Percentiles rank a stretch among this genome's conserved stretches.
phyloP scores from a whole-genome alignment of 2,329 filamentous ascomycete species.

The Hypoxylon sp. region DNA sequence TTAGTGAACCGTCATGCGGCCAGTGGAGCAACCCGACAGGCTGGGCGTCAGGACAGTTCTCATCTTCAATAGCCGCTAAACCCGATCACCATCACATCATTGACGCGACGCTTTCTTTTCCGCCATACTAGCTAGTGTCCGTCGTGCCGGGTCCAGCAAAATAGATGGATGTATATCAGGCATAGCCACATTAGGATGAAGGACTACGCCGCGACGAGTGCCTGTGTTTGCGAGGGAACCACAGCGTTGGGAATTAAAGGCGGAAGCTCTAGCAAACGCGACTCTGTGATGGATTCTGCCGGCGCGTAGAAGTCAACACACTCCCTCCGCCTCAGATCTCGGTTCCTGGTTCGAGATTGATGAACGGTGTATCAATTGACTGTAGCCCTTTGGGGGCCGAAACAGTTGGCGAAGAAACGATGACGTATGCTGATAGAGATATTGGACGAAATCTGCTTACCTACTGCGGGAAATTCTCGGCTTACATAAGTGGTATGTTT shows the following conservation, averaged over 20 bases:
- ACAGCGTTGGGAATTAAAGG: constrained; percentile 15
- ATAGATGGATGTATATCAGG: background rate
- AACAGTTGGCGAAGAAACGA: background rate
- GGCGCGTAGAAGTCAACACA: background rate
- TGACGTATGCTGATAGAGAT: constrained; percentile 11
- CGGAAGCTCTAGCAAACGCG: background rate
- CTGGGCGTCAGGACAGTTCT: constrained; percentile 3
- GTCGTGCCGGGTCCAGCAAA: background rate
- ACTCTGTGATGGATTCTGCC: background rate
- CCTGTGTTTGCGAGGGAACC: constrained; percentile 16
- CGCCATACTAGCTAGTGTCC: background rate
- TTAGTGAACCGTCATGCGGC: constrained; percentile 29
- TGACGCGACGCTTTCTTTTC: background rate
- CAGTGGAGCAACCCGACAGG: constrained; percentile 18
- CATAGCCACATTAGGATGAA: constrained; percentile 31
- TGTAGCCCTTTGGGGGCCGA: constrained; percentile 8
- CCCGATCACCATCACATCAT: constrained; percentile 3
- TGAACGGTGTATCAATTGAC: constrained; percentile 12
- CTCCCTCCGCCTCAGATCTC: background rate
- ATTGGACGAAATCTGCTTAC: too few relatives aligned
- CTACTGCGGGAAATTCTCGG: background rate
- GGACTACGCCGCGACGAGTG: constrained; percentile 3
- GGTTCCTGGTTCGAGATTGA: constrained; percentile 20
- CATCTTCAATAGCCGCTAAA: background rate
- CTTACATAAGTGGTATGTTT: constrained; percentile 3